Percentiles rank a stretch among this genome's conserved stretches.
These are phyloP conservation scores for Saussurea involucrata DNA, from an alignment of 129 eudicot species.

Conservation along the genomic window DNA sequence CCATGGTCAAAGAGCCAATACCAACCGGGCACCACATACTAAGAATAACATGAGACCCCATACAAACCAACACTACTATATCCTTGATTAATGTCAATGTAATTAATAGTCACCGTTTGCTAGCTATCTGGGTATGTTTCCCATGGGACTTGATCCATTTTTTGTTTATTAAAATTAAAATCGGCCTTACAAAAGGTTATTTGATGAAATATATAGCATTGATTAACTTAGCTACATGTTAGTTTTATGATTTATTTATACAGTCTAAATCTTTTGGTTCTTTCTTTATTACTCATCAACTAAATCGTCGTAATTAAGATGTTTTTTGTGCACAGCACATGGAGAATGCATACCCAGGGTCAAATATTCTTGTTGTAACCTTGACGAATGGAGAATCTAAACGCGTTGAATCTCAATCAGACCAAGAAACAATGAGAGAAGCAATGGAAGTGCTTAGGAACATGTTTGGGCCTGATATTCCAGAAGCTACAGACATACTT, in stretches of 20 bases:
- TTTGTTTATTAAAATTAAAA: background rate
- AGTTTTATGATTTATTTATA: background rate
- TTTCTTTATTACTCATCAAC: background rate
- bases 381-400: constrained; percentile 87
- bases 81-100: no score
- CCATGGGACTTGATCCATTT: no score
- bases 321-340: constrained; percentile 62
- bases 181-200: background rate
- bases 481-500: constrained; percentile 67
- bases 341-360: constrained; percentile 96
- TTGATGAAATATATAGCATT: background rate
- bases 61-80: no score
- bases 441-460: constrained; percentile 85
- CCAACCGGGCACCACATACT: no score
- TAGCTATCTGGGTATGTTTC: no score
- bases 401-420: constrained; percentile 79
- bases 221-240: background rate
- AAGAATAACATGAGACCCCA: no score
- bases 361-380: constrained; percentile 85
- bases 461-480: constrained; percentile 84
- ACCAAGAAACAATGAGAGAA: constrained; percentile 72
- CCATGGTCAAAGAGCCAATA: no score
- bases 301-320: background rate
- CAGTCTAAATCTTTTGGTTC: background rate
- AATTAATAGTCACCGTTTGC: no score